phyloP scores from a whole-genome alignment of 2,329 filamentous ascomycete species.

The Aspergillus tamarii region DNA sequence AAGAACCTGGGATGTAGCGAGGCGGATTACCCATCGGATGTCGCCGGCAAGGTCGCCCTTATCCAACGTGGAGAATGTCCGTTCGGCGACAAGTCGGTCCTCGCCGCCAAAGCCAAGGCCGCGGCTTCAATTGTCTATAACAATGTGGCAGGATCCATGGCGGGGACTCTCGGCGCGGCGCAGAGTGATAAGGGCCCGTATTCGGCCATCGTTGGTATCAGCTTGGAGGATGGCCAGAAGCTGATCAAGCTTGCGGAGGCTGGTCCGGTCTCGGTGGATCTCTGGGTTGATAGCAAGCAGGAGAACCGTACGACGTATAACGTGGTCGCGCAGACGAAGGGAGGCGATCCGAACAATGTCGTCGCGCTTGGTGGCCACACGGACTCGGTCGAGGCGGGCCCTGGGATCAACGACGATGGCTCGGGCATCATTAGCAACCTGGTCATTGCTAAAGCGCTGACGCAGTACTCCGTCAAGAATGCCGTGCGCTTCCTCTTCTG shows the following conservation, averaged over 20 bases:
- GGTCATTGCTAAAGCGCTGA: constrained; percentile 62
- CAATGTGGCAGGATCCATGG: constrained; percentile 63
- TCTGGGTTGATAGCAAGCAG: constrained; percentile 50
- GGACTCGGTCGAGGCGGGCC: constrained; percentile 63
- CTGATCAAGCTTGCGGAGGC: constrained; percentile 58
- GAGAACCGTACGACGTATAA: constrained; percentile 58
- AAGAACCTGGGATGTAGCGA: constrained; percentile 65
- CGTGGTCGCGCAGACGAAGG: constrained; percentile 63
- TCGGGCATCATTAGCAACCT: constrained; percentile 66
- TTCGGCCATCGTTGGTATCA: constrained; percentile 67
- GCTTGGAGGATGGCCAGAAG: constrained; percentile 60
- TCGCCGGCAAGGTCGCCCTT: constrained; percentile 69
- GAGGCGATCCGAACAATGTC: constrained; percentile 61
- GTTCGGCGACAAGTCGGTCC: constrained; percentile 71
- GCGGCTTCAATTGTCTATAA: constrained; percentile 75
- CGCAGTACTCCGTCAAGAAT: constrained; percentile 74
- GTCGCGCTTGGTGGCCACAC: constrained; percentile 64
- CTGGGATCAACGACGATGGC: constrained; percentile 79
- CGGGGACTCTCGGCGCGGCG: constrained; percentile 70
- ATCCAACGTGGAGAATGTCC: constrained; percentile 70
- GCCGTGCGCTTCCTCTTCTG: constrained; percentile 69
- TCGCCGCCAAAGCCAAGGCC: constrained; percentile 71
- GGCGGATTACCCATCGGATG: constrained; percentile 63
- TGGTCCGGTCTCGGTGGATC: constrained; percentile 35
- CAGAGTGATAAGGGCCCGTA: constrained; percentile 44